Base-by-base conservation (phyloP, 331 rosid species). In the Arachis monticola region DNA sequence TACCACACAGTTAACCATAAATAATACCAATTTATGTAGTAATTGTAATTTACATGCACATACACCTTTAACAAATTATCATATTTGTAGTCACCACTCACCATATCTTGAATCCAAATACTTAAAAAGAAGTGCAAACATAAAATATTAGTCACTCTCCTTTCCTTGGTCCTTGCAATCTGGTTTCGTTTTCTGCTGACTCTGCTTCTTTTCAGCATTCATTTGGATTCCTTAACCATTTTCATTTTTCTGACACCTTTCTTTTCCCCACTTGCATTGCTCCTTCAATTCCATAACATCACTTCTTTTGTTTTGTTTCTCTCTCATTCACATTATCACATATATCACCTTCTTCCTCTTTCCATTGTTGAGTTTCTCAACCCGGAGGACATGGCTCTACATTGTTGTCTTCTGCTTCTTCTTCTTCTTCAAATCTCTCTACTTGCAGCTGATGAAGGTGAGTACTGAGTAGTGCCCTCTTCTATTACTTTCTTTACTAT, bases 361-460 rank as follows among this genome's bases (percentile, higher is more conserved):
- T 47, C n/a, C 66, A 70, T 66, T 77, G 67, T 75, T 72, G 80
- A 69, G 61, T 80, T 50, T 50, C 56, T 55, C 51, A 50, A 79
- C 27, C 5, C 0, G 12, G 42, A 35, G 40, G 1, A 64, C 40
- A 87, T 85, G 94, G 90, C 81, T 52, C 52, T 76, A 68, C 69
- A 56, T 59, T 66, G 77, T 63, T 80, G 85, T 72, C 88, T 87
- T 38, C 73, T 89, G 50, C 82, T 87, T 69, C 88, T 87, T 40
- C 73, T 89, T 44, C 81, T 87, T 62, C 31, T 89, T 56, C 78
- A 82, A 73, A 64, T 68, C 12, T 81, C 87, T 10, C 57, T 44
- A 61, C 81, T 83, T 75, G 58, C 80, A 38, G 91, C 91, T 83
- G 91, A 85, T 75, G 88, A 87, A 81, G 94, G 94, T 87, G 42